Evolutionary conservation across 257 asterid genomes (phyloP).

Genomic region (Solanum chiquidenum): DNA sequence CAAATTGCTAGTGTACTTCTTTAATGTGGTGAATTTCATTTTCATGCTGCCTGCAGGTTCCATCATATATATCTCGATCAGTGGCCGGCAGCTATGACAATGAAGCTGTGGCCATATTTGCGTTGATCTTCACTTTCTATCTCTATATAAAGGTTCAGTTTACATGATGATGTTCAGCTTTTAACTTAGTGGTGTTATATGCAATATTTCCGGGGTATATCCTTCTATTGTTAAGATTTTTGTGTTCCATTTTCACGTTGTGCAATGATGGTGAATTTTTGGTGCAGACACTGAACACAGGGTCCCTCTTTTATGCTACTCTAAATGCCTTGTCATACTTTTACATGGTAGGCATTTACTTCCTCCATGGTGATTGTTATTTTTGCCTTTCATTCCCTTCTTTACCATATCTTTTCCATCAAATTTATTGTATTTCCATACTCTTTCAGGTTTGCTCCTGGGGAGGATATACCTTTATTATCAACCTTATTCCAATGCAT

Average conservation of each 20-base stretch:
- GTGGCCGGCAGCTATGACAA: constrained; percentile 99
- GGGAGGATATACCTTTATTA: constrained; percentile 99
- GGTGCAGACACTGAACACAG: constrained; percentile 92
- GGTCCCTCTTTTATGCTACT: constrained; percentile 94
- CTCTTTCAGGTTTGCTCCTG: constrained; percentile 89
- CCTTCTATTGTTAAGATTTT: not conserved
- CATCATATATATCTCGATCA: constrained; percentile 97
- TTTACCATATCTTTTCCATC: not conserved
- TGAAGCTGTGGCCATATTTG: constrained; percentile 99
- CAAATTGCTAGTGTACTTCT: not conserved
- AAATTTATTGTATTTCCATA: not conserved
- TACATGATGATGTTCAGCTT: not conserved
- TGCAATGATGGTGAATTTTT: not conserved
- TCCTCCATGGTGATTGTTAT: not conserved
- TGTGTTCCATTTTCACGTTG: not conserved
- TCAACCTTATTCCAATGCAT: constrained; percentile 98
- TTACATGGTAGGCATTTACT: constrained; percentile 61
- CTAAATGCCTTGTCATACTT: constrained; percentile 87
- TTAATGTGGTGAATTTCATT: not conserved
- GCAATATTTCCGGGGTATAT: not conserved
- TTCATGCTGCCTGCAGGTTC: constrained; percentile 54
- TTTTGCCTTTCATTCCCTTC: not conserved
- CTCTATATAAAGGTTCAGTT: constrained; percentile 85
- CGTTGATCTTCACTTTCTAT: constrained; percentile 88
- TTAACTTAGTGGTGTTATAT: not conserved